Percentiles rank a stretch among this genome's conserved stretches.
These are phyloP conservation scores for Boletus eberwhitei DNA, from an alignment of 768 basidiomycete genomes.

Conservation along the genomic window DNA sequence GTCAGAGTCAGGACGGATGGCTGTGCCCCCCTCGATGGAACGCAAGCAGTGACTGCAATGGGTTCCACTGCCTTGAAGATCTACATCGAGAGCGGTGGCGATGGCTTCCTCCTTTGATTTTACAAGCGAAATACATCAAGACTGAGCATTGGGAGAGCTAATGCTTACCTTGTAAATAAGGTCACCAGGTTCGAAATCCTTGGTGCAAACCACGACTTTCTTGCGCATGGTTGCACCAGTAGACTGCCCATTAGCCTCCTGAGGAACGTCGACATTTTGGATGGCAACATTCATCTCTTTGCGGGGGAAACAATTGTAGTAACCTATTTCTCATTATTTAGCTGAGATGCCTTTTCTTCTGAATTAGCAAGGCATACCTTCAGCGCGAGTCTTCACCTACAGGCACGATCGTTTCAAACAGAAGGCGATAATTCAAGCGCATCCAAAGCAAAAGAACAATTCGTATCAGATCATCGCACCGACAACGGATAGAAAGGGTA, in stretches of 20 bases:
- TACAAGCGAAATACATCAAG: conserved; percentile 6
- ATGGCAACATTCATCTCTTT: conserved; percentile 68
- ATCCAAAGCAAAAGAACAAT: conserved; percentile 32
- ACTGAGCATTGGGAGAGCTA: not conserved
- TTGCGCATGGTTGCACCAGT: conserved; percentile 32
- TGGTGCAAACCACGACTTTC: conserved; percentile 58
- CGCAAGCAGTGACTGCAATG: conserved; percentile 77
- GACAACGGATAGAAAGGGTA: conserved; percentile 22
- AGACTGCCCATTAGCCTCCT: conserved; percentile 14
- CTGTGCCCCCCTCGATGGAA: conserved; percentile 43
- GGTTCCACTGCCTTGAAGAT: conserved; percentile 63
- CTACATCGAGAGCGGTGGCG: conserved; percentile 65
- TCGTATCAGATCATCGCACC: conserved; percentile 59
- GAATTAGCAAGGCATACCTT: conserved; percentile 59
- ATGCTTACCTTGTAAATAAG: conserved; percentile 66
- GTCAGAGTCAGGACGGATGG: conserved; percentile 47
- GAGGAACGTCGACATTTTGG: conserved; percentile 33
- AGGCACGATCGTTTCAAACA: conserved; percentile 13
- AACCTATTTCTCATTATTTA: conserved; percentile 46
- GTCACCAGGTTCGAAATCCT: conserved; percentile 69
- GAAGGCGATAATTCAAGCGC: conserved; percentile 12
- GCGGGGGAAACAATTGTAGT: conserved; percentile 75
- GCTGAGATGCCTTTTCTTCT: conserved; percentile 9
- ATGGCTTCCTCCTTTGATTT: conserved; percentile 67
- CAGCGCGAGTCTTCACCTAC: conserved; percentile 63